These are phyloP conservation scores for Boletus bicolor DNA, from an alignment of 768 basidiomycete species.

Conservation along the genomic window DNA sequence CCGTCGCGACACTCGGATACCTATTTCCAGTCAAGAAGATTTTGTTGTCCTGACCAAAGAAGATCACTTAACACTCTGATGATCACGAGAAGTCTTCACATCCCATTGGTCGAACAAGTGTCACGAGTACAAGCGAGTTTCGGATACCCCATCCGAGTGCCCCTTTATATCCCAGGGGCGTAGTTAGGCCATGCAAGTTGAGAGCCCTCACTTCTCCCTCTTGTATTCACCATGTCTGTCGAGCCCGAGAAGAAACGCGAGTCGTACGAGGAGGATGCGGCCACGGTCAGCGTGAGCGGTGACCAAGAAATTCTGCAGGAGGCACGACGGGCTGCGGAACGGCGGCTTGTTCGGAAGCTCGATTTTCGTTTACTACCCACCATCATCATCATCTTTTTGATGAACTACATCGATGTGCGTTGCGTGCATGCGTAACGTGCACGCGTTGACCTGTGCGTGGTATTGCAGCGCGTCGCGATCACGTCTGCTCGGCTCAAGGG, in stretches of 20 bases:
- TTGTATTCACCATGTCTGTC: conserved; percentile 11
- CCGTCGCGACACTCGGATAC: too few relatives aligned
- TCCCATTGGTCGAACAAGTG: neutral
- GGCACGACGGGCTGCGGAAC: conserved; percentile 13
- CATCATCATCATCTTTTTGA: conserved; percentile 56
- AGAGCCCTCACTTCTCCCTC: neutral
- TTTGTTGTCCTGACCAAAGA: too few relatives aligned
- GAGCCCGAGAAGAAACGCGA: conserved; percentile 16
- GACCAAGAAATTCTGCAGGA: neutral
- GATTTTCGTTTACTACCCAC: conserved; percentile 56
- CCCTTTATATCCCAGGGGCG: neutral
- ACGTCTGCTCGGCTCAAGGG: conserved; percentile 50
- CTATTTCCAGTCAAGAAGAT: too few relatives aligned
- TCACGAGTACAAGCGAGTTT: neutral
- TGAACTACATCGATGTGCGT: conserved; percentile 67
- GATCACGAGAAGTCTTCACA: neutral
- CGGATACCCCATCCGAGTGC: neutral
- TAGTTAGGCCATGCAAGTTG: neutral
- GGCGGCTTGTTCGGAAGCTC: conserved; percentile 49
- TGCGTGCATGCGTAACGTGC: neutral
- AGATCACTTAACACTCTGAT: neutral
- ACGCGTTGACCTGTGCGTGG: neutral
- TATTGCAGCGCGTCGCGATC: conserved; percentile 44
- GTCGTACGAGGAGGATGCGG: neutral
- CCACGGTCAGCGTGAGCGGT: neutral